Evolutionary conservation across 2,329 filamentous ascomycete species (phyloP), one percentile per base, ranked within the genome.

Genomic region (Fusarium zealandicum): DNA sequence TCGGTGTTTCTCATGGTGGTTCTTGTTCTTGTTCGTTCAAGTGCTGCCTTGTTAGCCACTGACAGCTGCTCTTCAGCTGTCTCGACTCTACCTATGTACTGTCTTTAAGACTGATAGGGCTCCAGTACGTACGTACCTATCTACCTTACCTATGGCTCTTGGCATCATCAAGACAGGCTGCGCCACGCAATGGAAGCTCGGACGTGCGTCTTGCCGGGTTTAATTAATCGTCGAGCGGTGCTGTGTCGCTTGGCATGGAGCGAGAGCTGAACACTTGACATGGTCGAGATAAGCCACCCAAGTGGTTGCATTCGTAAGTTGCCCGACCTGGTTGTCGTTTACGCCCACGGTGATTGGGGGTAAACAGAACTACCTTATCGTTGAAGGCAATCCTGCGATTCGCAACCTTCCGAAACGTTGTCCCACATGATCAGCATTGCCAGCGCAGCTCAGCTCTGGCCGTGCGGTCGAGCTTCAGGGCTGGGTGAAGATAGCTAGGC

Each of bases 241-340:
- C 50, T 59, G 60, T 64, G 61, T 64, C 54, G 53, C 61, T 59
- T 61, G 60, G 57, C 52, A 61, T 39, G 11, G 13, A 13, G 13
- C 54, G 16, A 50, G 48, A 60, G 59, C 63, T 63, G 55, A 60
- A 52, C 60, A 63, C 59, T 48, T 46, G 38, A 27, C 31, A 17
- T 31, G 12, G 11, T 31, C 13, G 28, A 13, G 10, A 27, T 10
- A 27, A 27, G 6, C 25, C 25, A 10, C 10, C 25, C n/a, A n/a
- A n/a, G n/a, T n/a, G n/a, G n/a, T n/a, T n/a, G n/a, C n/a, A n/a
- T n/a, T n/a, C n/a, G n/a, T 8, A 22, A 7, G 20, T 22, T 22
- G 20, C 20, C 7, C 20, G 4, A 22, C 20, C 20, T 22, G 20
- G 20, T 22, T 22, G 20, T 22, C 20, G 20, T 22, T 22, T 4